Evolutionary conservation across 1,284 basidiomycete genomes (phyloP).

Genomic region (Puccinia hordei): DNA sequence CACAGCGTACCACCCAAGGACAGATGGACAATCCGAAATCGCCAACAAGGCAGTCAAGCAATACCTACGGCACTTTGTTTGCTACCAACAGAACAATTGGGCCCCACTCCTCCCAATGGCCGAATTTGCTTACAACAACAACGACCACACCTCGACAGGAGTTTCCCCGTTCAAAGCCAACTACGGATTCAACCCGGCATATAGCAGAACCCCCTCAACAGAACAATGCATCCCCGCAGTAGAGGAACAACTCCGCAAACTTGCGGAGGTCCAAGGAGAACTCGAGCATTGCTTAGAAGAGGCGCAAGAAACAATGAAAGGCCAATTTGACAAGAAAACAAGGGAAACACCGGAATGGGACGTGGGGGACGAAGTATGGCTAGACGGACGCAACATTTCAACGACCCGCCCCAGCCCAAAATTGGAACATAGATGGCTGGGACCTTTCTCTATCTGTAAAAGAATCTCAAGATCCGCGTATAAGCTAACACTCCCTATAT

Average conservation of each 20-base stretch:
- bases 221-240: conserved; percentile 2
- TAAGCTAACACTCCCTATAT: neutral
- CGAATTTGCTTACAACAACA: conserved; percentile 31
- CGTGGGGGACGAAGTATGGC: neutral
- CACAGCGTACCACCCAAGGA: conserved; percentile 12
- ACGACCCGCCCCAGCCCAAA: conserved; percentile 18
- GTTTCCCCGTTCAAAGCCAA: neutral
- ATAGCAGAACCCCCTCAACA: neutral
- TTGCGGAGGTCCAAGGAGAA: neutral
- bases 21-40: conserved; percentile 30
- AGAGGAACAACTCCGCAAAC: neutral
- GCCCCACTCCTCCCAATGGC: conserved; percentile 17
- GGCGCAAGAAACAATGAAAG: conserved; percentile 8
- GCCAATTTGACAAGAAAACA: neutral
- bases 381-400: neutral
- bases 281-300: neutral
- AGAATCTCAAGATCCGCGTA: neutral
- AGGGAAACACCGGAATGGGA: neutral
- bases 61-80: too few species aligned
- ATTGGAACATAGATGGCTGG: neutral
- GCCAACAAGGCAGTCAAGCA: neutral
- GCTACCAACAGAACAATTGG: conserved; percentile 18
- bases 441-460: too few species aligned
- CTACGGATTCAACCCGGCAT: neutral
- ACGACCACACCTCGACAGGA: neutral